Evolutionary conservation across 139 green algal genomes (phyloP), one percentile per base, ranked within the genome.

Genomic region (Closterium sp.): DNA sequence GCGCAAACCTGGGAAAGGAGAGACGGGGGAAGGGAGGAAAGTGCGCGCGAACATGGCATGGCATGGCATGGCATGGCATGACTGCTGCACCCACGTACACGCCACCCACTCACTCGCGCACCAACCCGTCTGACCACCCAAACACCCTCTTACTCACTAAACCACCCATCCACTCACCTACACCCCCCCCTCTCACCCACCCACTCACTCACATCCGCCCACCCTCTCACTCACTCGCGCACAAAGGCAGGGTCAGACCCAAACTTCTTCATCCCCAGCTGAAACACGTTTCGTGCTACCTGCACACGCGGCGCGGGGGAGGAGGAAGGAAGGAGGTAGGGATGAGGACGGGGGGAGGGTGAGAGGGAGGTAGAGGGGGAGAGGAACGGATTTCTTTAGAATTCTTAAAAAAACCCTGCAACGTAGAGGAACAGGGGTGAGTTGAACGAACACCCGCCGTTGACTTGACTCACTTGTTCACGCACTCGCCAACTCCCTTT

Each of bases 281-380:
- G 98, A 91, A 98, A 98, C 88, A 99, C 98, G 92, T 98, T 98
- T 62, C 96, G 95, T 3, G 97, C 97, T 6, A 98, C 96, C 91
- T 95, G 86, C 7, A 9, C 19, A 89, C 0, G 28, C 9, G 27
- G 2, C 2, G 11, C 87, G 34, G 88, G 45, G 10, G 2, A 2
- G 45, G 34, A 17, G 9, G 88, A 1, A 50, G 38, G 38, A 50
- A 9, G 4, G 4, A 17, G 0, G 38, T 0, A 17, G 38, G 38
- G 5, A 50, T 1, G 88, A 90, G 27, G 2, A 31, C n/a, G n/a
- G n/a, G n/a, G n/a, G n/a, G n/a, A n/a, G n/a, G n/a, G n/a, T n/a
- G n/a, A 90, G 11, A 4, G 87, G 28, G 38, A 70, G 38, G 38
- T 4, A 13, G 38, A 7, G 9, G 2, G 45, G 1, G 28, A 31